Evolutionary conservation across 2,329 filamentous ascomycete species (phyloP), one percentile per base, ranked within the genome.

Genomic region (Talaromyces sp.): DNA sequence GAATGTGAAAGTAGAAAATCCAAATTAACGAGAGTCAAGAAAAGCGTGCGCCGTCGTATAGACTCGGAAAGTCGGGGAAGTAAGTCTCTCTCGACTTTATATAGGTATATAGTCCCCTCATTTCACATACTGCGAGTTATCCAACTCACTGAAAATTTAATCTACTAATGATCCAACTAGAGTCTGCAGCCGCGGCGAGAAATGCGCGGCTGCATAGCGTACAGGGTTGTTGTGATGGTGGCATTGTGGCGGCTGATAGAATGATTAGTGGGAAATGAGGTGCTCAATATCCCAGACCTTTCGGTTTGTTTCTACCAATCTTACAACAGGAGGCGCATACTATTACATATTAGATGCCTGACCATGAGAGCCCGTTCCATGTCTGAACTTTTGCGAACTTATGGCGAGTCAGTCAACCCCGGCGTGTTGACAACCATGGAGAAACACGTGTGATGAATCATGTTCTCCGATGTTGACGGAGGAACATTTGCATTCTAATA

Each of bases 241-340:
- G 58, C 27, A 39, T 39, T 47, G 58, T 61, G 58, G 58, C 39
- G 39, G 39, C 39, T 47, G 27, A 35, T 61, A 41, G 41, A 19
- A 19, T 33, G 37, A 22, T 61, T 35, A 57, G 58, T 27, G n/a
- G 39, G 58, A 61, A 61, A 61, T 61, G 58, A 61, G 58, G 43
- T 35, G 41, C 27, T 49, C 25, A 35, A 49, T 17, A 49, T 45
- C 43, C 25, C 33, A 2, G 43, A 27, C 39, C 10, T 37, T 49
- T 47, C 22, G 10, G 35, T 22, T 8, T 19, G 11, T 39, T 61
- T 13, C 41, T 19, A 35, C 43, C 58, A 61, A 35, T 33, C 27
- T 33, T 31, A 19, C 41, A 49, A 25, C 6, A 61, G 25, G 27
- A 61, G 41, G 35, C n/a, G 35, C 11, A 57, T 39, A n/a, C 35